Evolutionary conservation across 1,139 yeast species (phyloP).

Genomic region (Eremothecium sinecaudum): DNA sequence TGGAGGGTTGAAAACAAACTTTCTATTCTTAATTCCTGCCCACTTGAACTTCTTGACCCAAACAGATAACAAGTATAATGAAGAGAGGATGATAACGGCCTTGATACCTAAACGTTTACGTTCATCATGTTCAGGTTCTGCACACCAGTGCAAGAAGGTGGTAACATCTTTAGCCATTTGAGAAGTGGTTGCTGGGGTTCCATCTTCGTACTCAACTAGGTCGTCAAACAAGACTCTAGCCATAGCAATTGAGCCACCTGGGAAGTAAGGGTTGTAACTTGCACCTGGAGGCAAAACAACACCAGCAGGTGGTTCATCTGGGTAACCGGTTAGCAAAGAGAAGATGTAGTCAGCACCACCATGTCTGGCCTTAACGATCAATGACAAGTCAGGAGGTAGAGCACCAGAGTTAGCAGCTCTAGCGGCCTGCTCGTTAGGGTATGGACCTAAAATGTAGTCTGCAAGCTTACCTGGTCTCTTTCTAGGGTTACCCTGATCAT

Average conservation of each 20-base stretch:
- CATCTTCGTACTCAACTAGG: slow-evolving; percentile 95
- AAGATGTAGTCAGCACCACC: slow-evolving; percentile 96
- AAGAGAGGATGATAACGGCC: slow-evolving; percentile 71
- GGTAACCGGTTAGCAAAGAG: slow-evolving; percentile 93
- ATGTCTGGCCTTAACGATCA: slow-evolving; percentile 98
- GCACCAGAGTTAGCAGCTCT: slow-evolving; percentile 99
- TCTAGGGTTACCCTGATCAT: slow-evolving; percentile 97
- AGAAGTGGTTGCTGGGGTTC: slow-evolving; percentile 96
- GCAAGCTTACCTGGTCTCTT: slow-evolving; percentile 98
- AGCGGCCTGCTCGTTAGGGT: slow-evolving; percentile 97
- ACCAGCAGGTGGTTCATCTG: slow-evolving; percentile 98
- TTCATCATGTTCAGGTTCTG: slow-evolving; percentile 98
- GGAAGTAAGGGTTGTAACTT: slow-evolving; percentile 99
- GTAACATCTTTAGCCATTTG: slow-evolving; percentile 99
- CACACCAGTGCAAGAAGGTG: slow-evolving; percentile 93
- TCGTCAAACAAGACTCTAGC: slow-evolving; percentile 96
- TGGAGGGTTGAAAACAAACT: slow-evolving; percentile 89
- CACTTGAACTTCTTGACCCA: slow-evolving; percentile 98
- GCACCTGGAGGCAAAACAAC: slow-evolving; percentile 84
- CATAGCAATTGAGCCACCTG: slow-evolving; percentile 99
- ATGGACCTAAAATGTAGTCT: slow-evolving; percentile 91
- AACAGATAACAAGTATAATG: slow-evolving; percentile 72
- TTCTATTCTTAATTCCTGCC: slow-evolving; percentile 93
- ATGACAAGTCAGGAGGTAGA: slow-evolving; percentile 93
- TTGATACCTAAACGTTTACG: slow-evolving; percentile 96